Percentiles rank a stretch among this genome's conserved stretches.
These are phyloP conservation scores for Lactifluus hygrophoroides DNA, from an alignment of 768 basidiomycete genomes.

Conservation along the genomic window DNA sequence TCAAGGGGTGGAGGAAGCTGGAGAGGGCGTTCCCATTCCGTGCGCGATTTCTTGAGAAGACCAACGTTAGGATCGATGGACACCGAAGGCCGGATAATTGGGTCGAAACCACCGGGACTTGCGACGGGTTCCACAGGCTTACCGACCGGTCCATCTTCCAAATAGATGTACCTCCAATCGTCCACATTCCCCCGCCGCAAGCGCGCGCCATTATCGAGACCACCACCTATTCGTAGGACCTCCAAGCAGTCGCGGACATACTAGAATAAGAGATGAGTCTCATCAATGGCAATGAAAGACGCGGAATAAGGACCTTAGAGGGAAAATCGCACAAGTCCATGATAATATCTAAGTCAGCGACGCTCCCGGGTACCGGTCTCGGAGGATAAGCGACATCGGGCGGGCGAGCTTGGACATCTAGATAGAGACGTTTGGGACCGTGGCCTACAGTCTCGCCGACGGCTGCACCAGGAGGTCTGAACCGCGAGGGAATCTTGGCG, in stretches of 20 bases:
- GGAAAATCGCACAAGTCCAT: constrained; percentile 94
- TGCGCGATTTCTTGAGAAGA: constrained; percentile 48
- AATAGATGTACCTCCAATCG: constrained; percentile 84
- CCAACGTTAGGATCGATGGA: constrained; percentile 43
- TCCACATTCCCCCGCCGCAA: constrained; percentile 68
- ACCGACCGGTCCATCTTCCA: constrained; percentile 45
- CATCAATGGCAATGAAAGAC: constrained; percentile 7
- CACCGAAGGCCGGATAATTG: constrained; percentile 20
- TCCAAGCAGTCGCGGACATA: constrained; percentile 98
- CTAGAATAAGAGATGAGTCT: constrained; percentile 31
- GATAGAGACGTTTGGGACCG: constrained; percentile 72
- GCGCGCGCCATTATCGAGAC: constrained; percentile 74
- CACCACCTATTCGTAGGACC: constrained; percentile 82
- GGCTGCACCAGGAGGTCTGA: constrained; percentile 39
- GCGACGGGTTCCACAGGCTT: constrained; percentile 32
- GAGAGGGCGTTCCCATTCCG: constrained; percentile 53
- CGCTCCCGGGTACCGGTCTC: constrained; percentile 73
- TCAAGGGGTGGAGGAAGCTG: constrained; percentile 41
- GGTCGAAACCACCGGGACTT: constrained; percentile 24
- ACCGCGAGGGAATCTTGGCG: constrained; percentile 39
- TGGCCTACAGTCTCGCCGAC: constrained; percentile 56
- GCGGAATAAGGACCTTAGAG: constrained; percentile 44
- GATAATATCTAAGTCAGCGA: constrained; percentile 83
- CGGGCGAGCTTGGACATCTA: constrained; percentile 54
- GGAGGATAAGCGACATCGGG: constrained; percentile 76